These are phyloP conservation scores for Scedosporium aurantiacum DNA, from an alignment of 2,329 filamentous ascomycete species.

Conservation along the genomic window DNA sequence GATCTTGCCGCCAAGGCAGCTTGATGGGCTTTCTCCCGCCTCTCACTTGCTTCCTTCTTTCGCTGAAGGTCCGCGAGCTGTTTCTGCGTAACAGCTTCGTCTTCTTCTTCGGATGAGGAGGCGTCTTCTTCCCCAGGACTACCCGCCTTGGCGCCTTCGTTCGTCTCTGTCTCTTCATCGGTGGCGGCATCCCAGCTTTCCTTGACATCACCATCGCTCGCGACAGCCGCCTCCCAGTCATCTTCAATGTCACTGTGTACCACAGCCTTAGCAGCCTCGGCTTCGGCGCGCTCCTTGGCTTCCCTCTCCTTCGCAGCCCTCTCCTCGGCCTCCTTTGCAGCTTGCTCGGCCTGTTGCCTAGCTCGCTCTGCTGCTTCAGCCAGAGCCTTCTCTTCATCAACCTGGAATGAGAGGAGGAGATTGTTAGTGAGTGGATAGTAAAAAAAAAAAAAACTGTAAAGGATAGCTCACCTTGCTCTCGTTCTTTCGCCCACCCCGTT, in stretches of 20 bases:
- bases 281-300: slow-evolving; percentile 17
- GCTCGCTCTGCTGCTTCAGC: slow-evolving; percentile 70
- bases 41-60: slow-evolving; percentile 81
- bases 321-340: slow-evolving; percentile 49
- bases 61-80: slow-evolving; percentile 61
- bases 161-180: slow-evolving; percentile 48
- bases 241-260: slow-evolving; percentile 56
- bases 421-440: not conserved
- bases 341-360: slow-evolving; percentile 54
- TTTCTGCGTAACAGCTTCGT: slow-evolving; percentile 65
- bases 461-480: slow-evolving; percentile 41
- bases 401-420: slow-evolving; percentile 22
- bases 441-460: not conserved
- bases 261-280: slow-evolving; percentile 36
- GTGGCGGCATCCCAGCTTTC: slow-evolving; percentile 90
- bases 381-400: slow-evolving; percentile 67
- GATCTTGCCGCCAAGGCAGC: slow-evolving; percentile 84
- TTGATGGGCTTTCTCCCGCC: slow-evolving; percentile 81
- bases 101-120: slow-evolving; percentile 50
- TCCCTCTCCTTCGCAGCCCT: slow-evolving; percentile 48
- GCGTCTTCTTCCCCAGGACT: slow-evolving; percentile 16
- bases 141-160: slow-evolving; percentile 27
- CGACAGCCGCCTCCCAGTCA: slow-evolving; percentile 81
- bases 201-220: slow-evolving; percentile 70
- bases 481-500: slow-evolving; percentile 51